These are phyloP conservation scores for Penicillium concentricum DNA, from an alignment of 2,329 filamentous ascomycete species.

Conservation along the genomic window DNA sequence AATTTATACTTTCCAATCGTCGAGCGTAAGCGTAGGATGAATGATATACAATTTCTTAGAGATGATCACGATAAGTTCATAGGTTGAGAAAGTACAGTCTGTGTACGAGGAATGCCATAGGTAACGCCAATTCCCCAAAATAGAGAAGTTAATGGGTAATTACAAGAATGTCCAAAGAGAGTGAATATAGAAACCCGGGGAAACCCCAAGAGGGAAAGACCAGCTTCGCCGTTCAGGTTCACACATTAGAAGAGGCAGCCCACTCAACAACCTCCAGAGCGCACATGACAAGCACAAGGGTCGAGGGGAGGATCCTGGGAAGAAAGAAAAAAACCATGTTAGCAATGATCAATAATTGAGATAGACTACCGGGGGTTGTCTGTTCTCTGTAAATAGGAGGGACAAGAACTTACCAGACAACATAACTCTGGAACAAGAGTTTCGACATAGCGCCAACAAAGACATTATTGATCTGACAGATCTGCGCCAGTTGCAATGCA, in stretches of 20 bases:
- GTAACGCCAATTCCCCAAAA: neutral
- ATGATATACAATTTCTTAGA: neutral
- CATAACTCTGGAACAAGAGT: constrained; percentile 92
- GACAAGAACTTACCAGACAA: constrained; percentile 70
- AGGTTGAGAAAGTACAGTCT: neutral
- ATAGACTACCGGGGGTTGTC: neutral
- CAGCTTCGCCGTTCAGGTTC: neutral
- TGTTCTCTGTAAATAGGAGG: neutral
- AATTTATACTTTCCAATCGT: neutral
- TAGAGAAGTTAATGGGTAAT: neutral
- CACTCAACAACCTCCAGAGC: constrained; percentile 92
- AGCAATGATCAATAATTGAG: constrained; percentile 3
- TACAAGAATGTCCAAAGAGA: constrained; percentile 1
- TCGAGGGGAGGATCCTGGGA: constrained; percentile 84
- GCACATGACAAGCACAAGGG: constrained; percentile 82
- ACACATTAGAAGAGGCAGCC: constrained; percentile 50
- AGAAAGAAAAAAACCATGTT: constrained; percentile 7
- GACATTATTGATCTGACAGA: constrained; percentile 96
- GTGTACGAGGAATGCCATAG: neutral
- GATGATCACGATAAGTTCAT: neutral
- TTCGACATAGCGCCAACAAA: constrained; percentile 93
- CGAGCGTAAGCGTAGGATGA: neutral
- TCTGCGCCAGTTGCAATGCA: constrained; percentile 91
- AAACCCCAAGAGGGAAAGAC: neutral
- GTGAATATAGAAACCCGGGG: neutral